Base-by-base conservation (phyloP, 805 yeast species). In the Myxozyma mucilagina region DNA sequence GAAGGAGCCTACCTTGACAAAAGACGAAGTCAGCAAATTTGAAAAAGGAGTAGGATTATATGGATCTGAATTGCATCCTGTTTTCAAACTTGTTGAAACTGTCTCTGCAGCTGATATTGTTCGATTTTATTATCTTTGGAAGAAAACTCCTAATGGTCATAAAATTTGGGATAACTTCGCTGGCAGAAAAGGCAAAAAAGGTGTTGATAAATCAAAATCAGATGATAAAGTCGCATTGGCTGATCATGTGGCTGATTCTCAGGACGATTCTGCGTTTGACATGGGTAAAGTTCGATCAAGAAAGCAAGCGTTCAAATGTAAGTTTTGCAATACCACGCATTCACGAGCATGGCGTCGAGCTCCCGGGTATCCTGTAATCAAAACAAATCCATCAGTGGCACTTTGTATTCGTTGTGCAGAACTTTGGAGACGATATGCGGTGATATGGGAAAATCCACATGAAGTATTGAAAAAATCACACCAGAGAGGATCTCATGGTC, bases 391-490 rank as follows among this genome's bases (percentile, higher is more conserved):
- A 5, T 68, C 75, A 1, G 75, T 84, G 14, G 97, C 91, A 0
- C 75, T 93, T 13, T 93, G 99, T 72, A 75, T 81, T 34, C 78
- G 98, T 56, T 93, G 99, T 76, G 97, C 97, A 0, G 80, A 88
- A 60, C 71, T 94, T 34, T 93, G 98, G 98, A 80, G 97, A 72
- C 77, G 96, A 43, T 93, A 93, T 73, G 97, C 91, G 0, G 85
- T 89, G 0, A 79, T 78, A 9, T 94, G 98, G 98, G 90, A 86
- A 66, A 84, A 84, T 38, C 97, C 97, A 0, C 67, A 74, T 29
- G 90, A 86, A 56, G 84, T 89, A 0, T 73, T 84, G 47, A 82
- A 79, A 70, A 83, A 82, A 60, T 61, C 57, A 74, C 56, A 47
- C 24, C 66, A 64, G 47, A 55, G 61, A 9, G 52, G 67, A 80